A percentile compares a stretch with the other conserved stretches of the same genome.
phyloP scores from a whole-genome alignment of 768 basidiomycete species.

The Agrocybe chaxingu region DNA sequence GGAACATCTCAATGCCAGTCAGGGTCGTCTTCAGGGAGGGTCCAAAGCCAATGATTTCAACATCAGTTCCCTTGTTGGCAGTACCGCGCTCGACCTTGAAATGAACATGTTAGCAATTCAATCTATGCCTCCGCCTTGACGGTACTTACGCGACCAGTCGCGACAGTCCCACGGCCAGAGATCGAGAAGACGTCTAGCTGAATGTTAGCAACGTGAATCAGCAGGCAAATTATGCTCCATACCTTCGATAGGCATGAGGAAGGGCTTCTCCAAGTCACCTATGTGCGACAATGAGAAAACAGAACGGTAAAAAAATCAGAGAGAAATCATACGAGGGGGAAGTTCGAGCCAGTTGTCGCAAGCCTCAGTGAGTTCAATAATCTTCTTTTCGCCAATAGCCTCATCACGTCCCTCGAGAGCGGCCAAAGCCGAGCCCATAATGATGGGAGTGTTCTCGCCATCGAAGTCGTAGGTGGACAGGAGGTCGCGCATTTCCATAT shows the following conservation, averaged over 20 bases:
- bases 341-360: slow-evolving; percentile 96
- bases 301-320: background rate
- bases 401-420: slow-evolving; percentile 86
- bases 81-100: slow-evolving; percentile 86
- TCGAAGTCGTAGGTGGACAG: slow-evolving; percentile 91
- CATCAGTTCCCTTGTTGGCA: slow-evolving; percentile 87
- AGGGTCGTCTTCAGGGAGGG: slow-evolving; percentile 83
- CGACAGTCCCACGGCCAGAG: slow-evolving; percentile 96
- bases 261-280: slow-evolving; percentile 98
- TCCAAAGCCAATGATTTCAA: slow-evolving; percentile 91
- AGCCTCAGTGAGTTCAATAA: slow-evolving; percentile 76
- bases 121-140: background rate
- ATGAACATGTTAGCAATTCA: background rate
- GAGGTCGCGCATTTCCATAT: slow-evolving; percentile 99
- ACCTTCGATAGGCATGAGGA: slow-evolving; percentile 94
- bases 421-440: slow-evolving; percentile 96
- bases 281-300: background rate
- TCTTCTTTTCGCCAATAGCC: slow-evolving; percentile 77
- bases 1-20: slow-evolving; percentile 99
- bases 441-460: slow-evolving; percentile 95
- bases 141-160: slow-evolving; percentile 80
- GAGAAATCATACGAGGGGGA: slow-evolving; percentile 66
- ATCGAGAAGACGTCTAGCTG: slow-evolving; percentile 87
- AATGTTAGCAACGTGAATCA: background rate
- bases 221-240: background rate